Evolutionary conservation across 768 basidiomycete species (phyloP).

Genomic region (Coprinopsis sp.): DNA sequence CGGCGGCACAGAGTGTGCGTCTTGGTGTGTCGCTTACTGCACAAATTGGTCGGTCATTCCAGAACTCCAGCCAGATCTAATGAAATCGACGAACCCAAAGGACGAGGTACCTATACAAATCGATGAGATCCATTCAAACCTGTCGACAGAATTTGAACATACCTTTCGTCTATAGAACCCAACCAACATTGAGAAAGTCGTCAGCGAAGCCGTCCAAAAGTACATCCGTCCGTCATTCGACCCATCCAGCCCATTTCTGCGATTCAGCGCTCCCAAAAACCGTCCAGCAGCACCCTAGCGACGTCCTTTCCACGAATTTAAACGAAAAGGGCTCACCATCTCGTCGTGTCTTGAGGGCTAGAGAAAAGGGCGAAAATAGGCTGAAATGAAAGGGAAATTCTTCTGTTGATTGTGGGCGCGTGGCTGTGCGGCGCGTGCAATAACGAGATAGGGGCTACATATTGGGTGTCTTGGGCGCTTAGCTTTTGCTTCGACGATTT

Average conservation of each 20-base stretch:
- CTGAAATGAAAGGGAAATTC: too few species aligned
- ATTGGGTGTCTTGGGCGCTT: too few species aligned
- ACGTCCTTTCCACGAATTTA: slow-evolving; percentile 9
- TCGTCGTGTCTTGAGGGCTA: slow-evolving; percentile 36
- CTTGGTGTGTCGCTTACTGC: slow-evolving; percentile 95
- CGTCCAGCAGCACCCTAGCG: slow-evolving; percentile 18
- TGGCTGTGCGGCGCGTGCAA: too few species aligned
- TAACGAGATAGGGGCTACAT: too few species aligned
- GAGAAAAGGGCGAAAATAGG: too few species aligned
- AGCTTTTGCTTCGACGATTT: too few species aligned
- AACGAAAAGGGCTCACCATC: slow-evolving; percentile 37
- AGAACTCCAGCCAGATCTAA: background rate
- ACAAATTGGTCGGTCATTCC: slow-evolving; percentile 5
- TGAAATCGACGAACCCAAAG: slow-evolving; percentile 66
- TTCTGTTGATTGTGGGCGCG: too few species aligned
- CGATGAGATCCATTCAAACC: slow-evolving; percentile 1
- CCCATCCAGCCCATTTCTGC: slow-evolving; percentile 23
- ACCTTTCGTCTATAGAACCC: slow-evolving; percentile 75
- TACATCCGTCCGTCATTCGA: slow-evolving; percentile 4
- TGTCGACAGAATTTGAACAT: slow-evolving; percentile 24
- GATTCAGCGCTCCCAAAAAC: too few species aligned
- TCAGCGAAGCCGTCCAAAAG: slow-evolving; percentile 11
- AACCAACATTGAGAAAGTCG: too few species aligned
- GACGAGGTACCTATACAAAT: slow-evolving; percentile 79
- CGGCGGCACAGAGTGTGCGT: slow-evolving; percentile 96